Evolutionary conservation across 495 filamentous ascomycete species (phyloP), one percentile per base, ranked within the genome.

Genomic region (Aspergillus nanangensis): DNA sequence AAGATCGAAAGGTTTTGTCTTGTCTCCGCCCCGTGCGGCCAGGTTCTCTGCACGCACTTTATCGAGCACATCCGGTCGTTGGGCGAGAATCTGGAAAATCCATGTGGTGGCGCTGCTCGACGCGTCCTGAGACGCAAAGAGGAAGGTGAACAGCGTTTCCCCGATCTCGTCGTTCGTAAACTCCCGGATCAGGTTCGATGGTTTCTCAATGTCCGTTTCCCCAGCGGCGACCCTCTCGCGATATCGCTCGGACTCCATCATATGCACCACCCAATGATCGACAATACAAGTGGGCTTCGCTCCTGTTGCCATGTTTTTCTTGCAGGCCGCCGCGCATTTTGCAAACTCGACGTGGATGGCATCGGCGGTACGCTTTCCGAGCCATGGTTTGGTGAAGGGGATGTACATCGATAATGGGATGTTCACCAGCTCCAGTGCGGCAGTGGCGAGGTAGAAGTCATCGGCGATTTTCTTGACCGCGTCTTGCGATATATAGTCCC

Each of bases 111-210:
- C 90, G 55, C 87, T 92, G 66, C 83, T 89, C 19, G 91, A 91
- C 25, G 92, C 92, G 58, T 97, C 92, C 67, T 97, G 92, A 22
- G 87, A 92, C 31, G 92, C 92, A 66, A 97, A 97, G 32, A 97
- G 79, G 75, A 97, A 95, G 29, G 92, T 95, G 71, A 96, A 93
- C 38, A 97, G 48, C 1, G 92, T 96, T 73, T 90, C 86, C 19
- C 86, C 72, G 56, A 97, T 96, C 60, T 97, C 92, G 44, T 85
- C 83, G 51, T 96, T 84, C 55, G 80, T 82, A 62, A 97, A 97
- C 18, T 84, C 78, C 36, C 90, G 83, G 44, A 96, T 78, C 18
- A 95, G 63, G 55, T 80, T 83, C 4, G 77, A 70, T 9, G 90
- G 90, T 72, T 92, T 94, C 60, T 83, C 81, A 2, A 78, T 55